Base-by-base conservation (phyloP, 768 basidiomycete species). In the Suillus subluteus region DNA sequence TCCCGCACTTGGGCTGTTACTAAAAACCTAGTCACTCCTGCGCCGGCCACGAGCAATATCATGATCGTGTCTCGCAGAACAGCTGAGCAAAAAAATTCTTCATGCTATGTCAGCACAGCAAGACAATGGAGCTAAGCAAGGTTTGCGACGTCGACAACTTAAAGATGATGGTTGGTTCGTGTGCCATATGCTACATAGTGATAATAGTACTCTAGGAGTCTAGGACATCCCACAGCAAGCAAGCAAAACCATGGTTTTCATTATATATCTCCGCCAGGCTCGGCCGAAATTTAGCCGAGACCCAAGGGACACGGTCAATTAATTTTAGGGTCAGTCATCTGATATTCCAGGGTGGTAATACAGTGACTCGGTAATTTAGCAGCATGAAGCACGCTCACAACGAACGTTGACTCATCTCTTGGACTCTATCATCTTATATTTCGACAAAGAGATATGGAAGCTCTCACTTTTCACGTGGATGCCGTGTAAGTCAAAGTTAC, bases 401-500 rank as follows among this genome's bases (percentile, higher is more conserved):
- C 23, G 37, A 38, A 58, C 38, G 3, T 59, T 41, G 23, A 26
- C n/a, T 15, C 50, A 41, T 66, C 65, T 67, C 72, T 70, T 62
- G 72, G 80, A 54, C 70, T 75, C 67, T 67, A 66, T 64, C 50
- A 68, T 35, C 18, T 35, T 21, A 21, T 16, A 43, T 41, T 6
- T 41, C 8, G 6, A 59, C 26, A 7, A 43, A 18, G 12, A 30
- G 30, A 43, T 6, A 79, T 82, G 82, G 65, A 75, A 4, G 50
- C 77, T 26, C 71, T 72, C 8, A 81, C 73, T 35, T 73, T 81
- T 21, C 78, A 75, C 52, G 82, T 80, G 41, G 76, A 75, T 72
- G 82, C 82, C 21, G 78, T 82, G 83, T 79, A 70, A 68, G 83
- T 68, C 61, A 23, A 23, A 43, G 1, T 63, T 37, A 15, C 2